Evolutionary conservation across 2,329 filamentous ascomycete species (phyloP).

Genomic region (Aaosphaeria pasadenensis): DNA sequence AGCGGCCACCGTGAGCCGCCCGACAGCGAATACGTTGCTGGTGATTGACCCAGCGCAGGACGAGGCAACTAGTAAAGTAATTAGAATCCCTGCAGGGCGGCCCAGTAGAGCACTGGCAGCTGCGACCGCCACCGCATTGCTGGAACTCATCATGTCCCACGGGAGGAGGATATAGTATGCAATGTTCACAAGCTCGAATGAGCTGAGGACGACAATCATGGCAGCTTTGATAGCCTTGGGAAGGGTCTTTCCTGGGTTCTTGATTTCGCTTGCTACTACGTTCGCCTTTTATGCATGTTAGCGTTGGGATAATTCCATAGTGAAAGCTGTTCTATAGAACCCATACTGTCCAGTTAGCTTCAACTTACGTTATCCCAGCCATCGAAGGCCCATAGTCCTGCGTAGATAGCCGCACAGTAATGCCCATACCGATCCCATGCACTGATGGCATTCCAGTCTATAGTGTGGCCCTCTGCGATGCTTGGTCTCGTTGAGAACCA

Average conservation of each 20-base stretch:
- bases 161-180: conserved; percentile 63
- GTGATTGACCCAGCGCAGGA: conserved; percentile 62
- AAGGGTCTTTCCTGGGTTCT: conserved; percentile 39
- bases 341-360: background rate
- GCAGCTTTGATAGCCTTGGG: conserved; percentile 62
- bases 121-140: conserved; percentile 61
- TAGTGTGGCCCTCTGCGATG: conserved; percentile 41
- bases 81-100: conserved; percentile 50
- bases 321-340: background rate
- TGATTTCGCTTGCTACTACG: conserved; percentile 37
- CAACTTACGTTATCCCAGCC: conserved; percentile 62
- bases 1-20: conserved; percentile 60
- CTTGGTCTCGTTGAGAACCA: conserved; percentile 57
- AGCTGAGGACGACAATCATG: conserved; percentile 57
- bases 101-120: conserved; percentile 51
- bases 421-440: conserved; percentile 60
- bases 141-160: conserved; percentile 57
- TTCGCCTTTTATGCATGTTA: conserved; percentile 23
- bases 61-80: conserved; percentile 57
- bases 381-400: conserved; percentile 62
- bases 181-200: conserved; percentile 59
- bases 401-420: conserved; percentile 60
- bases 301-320: background rate
- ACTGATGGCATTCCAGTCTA: conserved; percentile 40
- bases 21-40: conserved; percentile 61